These are phyloP conservation scores for Fusarium robinianum DNA, from an alignment of 2,329 filamentous ascomycete genomes.

Conservation along the genomic window DNA sequence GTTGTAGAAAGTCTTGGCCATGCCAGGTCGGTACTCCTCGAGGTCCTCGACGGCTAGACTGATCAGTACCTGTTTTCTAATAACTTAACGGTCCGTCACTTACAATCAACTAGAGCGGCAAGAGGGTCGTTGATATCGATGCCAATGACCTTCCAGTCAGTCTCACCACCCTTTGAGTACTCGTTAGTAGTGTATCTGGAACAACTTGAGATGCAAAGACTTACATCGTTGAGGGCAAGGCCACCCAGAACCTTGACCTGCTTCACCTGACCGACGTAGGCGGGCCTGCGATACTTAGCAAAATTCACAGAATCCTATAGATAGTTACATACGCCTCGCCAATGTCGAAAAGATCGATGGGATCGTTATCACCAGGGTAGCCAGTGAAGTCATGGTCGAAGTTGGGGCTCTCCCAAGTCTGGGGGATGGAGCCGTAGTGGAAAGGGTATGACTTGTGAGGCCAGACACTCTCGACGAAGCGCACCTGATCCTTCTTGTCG, in stretches of 20 bases:
- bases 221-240: slow-evolving; percentile 46
- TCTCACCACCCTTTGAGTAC: slow-evolving; percentile 36
- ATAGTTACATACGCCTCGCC: slow-evolving; percentile 28
- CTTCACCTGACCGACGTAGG: slow-evolving; percentile 46
- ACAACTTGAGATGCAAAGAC: fast-evolving
- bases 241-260: slow-evolving; percentile 49
- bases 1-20: slow-evolving; percentile 42
- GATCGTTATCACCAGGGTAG: slow-evolving; percentile 47
- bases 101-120: slow-evolving; percentile 42
- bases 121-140: slow-evolving; percentile 47
- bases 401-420: slow-evolving; percentile 51
- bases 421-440: slow-evolving; percentile 50
- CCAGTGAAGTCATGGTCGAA: slow-evolving; percentile 46
- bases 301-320: fast-evolving
- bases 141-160: slow-evolving; percentile 48
- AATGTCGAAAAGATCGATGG: slow-evolving; percentile 48
- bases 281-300: slow-evolving; percentile 11
- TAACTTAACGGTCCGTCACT: not conserved
- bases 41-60: slow-evolving; percentile 42
- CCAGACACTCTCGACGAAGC: slow-evolving; percentile 49
- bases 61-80: slow-evolving; percentile 7
- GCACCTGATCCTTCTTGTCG: slow-evolving; percentile 41
- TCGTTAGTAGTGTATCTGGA: fast-evolving
- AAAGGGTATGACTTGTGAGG: slow-evolving; percentile 51
- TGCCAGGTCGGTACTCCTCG: slow-evolving; percentile 45